Evolutionary conservation across 345 rosid species (phyloP).

Genomic region (Linum trigynum): DNA sequence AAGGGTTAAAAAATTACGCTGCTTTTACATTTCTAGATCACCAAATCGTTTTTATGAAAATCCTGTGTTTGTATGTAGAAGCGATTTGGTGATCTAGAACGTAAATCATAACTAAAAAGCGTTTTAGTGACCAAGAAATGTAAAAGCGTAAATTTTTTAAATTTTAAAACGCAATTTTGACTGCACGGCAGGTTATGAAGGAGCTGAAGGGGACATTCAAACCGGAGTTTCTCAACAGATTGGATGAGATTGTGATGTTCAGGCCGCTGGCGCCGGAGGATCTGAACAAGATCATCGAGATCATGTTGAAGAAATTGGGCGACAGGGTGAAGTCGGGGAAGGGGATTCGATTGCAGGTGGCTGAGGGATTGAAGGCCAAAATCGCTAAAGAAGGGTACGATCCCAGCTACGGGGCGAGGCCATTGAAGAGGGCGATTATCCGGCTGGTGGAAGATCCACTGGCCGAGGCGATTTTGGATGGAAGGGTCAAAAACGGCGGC

Average conservation of each 20-base stretch:
- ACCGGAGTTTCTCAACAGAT: constrained; percentile 87
- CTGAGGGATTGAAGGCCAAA: constrained; percentile 74
- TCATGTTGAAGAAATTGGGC: constrained; percentile 84
- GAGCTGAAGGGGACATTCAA: constrained; percentile 83
- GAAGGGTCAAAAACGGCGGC: constrained; percentile 86
- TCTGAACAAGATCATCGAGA: constrained; percentile 83
- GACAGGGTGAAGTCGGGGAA: constrained; percentile 49
- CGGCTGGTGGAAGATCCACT: constrained; percentile 84
- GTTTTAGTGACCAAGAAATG: constrained; percentile 96
- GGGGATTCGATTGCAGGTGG: constrained; percentile 86
- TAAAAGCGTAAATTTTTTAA: constrained; percentile 44
- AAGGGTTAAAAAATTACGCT: no score
- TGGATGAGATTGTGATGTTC: constrained; percentile 96
- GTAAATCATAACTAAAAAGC: no score
- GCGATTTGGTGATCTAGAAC: no score
- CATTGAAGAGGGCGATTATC: constrained; percentile 88
- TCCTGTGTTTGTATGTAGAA: no score
- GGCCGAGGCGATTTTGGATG: constrained; percentile 98
- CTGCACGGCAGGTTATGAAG: constrained; percentile 39
- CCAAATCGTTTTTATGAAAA: no score
- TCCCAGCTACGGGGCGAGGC: constrained; percentile 98
- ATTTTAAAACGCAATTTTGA: no score
- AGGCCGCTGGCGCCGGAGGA: constrained; percentile 76
- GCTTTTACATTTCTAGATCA: constrained; percentile 5
- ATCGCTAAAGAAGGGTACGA: constrained; percentile 92